These are phyloP conservation scores for Salix arbutifolia DNA, from an alignment of 345 rosid genomes.

Conservation along the genomic window DNA sequence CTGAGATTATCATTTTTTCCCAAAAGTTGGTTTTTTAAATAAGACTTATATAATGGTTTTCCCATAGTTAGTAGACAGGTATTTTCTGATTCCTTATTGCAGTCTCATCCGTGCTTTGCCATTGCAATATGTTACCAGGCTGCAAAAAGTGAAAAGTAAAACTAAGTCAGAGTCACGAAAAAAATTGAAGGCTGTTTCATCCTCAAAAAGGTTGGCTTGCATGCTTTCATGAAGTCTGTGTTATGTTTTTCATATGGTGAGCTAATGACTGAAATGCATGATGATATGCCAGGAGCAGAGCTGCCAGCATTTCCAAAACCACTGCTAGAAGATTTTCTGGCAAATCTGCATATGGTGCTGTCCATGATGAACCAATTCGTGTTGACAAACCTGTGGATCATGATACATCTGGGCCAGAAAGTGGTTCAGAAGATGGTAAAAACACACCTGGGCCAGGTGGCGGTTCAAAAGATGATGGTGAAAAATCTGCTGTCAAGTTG, in stretches of 20 bases:
- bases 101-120: slow-evolving; percentile 10
- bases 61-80: background rate
- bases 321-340: slow-evolving; percentile 12
- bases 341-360: background rate
- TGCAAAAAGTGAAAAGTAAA: slow-evolving; percentile 23
- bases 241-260: background rate
- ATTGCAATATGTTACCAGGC: slow-evolving; percentile 27
- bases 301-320: slow-evolving; percentile 6
- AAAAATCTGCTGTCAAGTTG: background rate
- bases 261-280: background rate
- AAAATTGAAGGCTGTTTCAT: slow-evolving; percentile 14
- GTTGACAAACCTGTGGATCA: background rate
- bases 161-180: slow-evolving; percentile 14
- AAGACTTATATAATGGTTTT: background rate
- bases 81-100: background rate
- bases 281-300: slow-evolving; percentile 21
- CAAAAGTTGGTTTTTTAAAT: background rate
- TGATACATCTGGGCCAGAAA: background rate
- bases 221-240: background rate
- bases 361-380: background rate
- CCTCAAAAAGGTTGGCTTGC: slow-evolving; percentile 29
- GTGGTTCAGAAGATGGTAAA: slow-evolving; percentile 1
- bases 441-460: background rate
- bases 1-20: background rate
- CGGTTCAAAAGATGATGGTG: background rate